A percentile compares a stretch with the other conserved stretches of the same genome.
Evolutionary conservation across 2,329 filamentous ascomycete species (phyloP).

Genomic region (Myotisia sp.): DNA sequence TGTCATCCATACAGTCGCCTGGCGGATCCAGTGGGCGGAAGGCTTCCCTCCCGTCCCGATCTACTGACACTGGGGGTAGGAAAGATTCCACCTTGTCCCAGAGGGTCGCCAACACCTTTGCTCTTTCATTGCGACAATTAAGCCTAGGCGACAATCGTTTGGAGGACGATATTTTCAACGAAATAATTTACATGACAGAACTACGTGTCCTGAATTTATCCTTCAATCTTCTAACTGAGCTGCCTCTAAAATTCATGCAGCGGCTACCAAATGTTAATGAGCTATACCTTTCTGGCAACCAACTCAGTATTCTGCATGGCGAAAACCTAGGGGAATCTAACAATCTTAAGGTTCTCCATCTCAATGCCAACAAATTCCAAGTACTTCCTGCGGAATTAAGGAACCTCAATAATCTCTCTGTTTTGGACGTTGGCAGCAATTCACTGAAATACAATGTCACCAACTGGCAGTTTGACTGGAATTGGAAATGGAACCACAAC

Average conservation of each 20-base stretch:
- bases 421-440: conserved; percentile 91
- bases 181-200: conserved; percentile 68
- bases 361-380: conserved; percentile 97
- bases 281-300: conserved; percentile 88
- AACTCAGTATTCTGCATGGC: conserved; percentile 75
- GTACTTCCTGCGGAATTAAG: conserved; percentile 90
- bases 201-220: conserved; percentile 81
- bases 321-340: conserved; percentile 88
- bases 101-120: conserved; percentile 72
- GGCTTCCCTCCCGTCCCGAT: conserved; percentile 64
- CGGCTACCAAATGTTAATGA: conserved; percentile 84
- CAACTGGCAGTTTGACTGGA: conserved; percentile 99
- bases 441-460: conserved; percentile 95
- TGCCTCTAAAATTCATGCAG: conserved; percentile 75
- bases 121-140: conserved; percentile 66
- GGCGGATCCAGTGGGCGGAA: conserved; percentile 78
- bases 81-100: conserved; percentile 85
- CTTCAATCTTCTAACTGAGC: conserved; percentile 86
- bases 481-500: conserved; percentile 97
- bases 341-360: conserved; percentile 74
- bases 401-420: conserved; percentile 78
- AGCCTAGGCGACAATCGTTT: conserved; percentile 88
- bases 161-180: conserved; percentile 88
- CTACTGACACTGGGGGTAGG: conserved; percentile 45
- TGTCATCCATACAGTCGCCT: conserved; percentile 66